These are phyloP conservation scores for Lactarius pseudohatsudake DNA, from an alignment of 768 basidiomycete species.

Conservation along the genomic window DNA sequence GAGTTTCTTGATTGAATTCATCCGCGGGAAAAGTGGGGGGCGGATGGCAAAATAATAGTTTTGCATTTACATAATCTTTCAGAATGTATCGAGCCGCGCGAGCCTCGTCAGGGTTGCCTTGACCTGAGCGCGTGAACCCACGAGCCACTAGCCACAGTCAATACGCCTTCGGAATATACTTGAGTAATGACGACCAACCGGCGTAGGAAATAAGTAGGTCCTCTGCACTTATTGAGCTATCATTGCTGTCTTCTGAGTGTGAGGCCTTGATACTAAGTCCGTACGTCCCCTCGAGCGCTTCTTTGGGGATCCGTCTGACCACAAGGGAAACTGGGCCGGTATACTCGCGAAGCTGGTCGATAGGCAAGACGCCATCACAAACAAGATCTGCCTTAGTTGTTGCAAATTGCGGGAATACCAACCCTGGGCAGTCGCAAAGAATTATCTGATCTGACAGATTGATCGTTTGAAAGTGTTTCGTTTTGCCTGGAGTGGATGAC, in stretches of 20 bases:
- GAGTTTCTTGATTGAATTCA: conserved; percentile 73
- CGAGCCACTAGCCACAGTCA: conserved; percentile 65
- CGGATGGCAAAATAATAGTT: conserved; percentile 85
- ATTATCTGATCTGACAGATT: conserved; percentile 83
- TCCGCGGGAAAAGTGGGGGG: conserved; percentile 70
- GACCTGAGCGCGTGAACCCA: conserved; percentile 89
- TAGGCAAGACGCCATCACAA: conserved; percentile 95
- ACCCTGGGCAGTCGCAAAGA: conserved; percentile 95
- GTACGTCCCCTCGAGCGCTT: conserved; percentile 87
- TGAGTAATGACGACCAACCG: conserved; percentile 63
- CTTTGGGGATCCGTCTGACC: conserved; percentile 72
- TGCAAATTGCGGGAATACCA: conserved; percentile 98
- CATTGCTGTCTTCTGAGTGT: conserved; percentile 79
- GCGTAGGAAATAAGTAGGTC: conserved; percentile 87
- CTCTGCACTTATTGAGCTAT: conserved; percentile 69
- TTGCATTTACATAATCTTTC: conserved; percentile 97
- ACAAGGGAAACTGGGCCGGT: conserved; percentile 82
- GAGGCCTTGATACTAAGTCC: conserved; percentile 72
- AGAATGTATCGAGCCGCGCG: conserved; percentile 88
- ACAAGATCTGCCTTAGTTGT: conserved; percentile 95
- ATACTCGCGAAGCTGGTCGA: conserved; percentile 95
- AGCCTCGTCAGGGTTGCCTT: conserved; percentile 97
- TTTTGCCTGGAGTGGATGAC: conserved; percentile 96
- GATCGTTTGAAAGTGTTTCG: conserved; percentile 99
- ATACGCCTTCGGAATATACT: conserved; percentile 7